Percentiles rank a stretch among this genome's conserved stretches.
phyloP scores from a whole-genome alignment of 495 filamentous ascomycete species.

The Jackrogersella multiformis region DNA sequence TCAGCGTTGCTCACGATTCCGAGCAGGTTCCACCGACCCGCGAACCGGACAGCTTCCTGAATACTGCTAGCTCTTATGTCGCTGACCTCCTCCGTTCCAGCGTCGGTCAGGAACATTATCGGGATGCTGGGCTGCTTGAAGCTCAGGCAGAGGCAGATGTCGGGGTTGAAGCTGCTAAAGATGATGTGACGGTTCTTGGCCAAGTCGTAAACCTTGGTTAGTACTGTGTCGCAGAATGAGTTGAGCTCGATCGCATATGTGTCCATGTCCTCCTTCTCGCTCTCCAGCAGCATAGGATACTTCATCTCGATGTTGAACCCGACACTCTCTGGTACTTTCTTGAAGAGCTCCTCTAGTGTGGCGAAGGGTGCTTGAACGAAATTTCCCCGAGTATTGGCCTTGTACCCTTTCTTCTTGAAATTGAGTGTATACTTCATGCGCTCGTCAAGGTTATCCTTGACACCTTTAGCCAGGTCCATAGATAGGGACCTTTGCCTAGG shows the following conservation, averaged over 20 bases:
- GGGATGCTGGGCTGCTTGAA: slow-evolving; percentile 97
- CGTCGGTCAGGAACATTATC: slow-evolving; percentile 92
- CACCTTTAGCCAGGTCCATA: slow-evolving; percentile 49
- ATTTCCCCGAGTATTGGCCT: slow-evolving; percentile 90
- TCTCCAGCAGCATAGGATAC: slow-evolving; percentile 97
- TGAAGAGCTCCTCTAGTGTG: slow-evolving; percentile 92
- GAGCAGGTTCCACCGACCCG: slow-evolving; percentile 90
- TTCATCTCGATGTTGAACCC: slow-evolving; percentile 99
- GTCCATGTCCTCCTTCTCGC: slow-evolving; percentile 96
- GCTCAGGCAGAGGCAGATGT: slow-evolving; percentile 89
- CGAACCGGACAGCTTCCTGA: slow-evolving; percentile 95
- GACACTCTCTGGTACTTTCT: slow-evolving; percentile 77
- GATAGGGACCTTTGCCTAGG: slow-evolving; percentile 58
- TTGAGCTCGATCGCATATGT: slow-evolving; percentile 97
- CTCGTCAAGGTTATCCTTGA: slow-evolving; percentile 73
- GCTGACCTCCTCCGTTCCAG: slow-evolving; percentile 76
- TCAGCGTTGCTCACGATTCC: slow-evolving; percentile 88
- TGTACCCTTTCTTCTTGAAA: slow-evolving; percentile 89
- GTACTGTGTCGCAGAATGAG: slow-evolving; percentile 92
- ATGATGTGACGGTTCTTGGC: slow-evolving; percentile 82
- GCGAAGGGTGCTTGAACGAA: slow-evolving; percentile 96
- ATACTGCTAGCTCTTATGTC: slow-evolving; percentile 92
- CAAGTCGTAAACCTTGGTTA: slow-evolving; percentile 80
- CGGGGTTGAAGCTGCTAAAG: slow-evolving; percentile 96
- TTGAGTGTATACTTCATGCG: slow-evolving; percentile 97